A percentile compares a stretch with the other conserved stretches of the same genome.
Evolutionary conservation across 2,329 filamentous ascomycete species (phyloP).

Genomic region (Drechslera avenae): DNA sequence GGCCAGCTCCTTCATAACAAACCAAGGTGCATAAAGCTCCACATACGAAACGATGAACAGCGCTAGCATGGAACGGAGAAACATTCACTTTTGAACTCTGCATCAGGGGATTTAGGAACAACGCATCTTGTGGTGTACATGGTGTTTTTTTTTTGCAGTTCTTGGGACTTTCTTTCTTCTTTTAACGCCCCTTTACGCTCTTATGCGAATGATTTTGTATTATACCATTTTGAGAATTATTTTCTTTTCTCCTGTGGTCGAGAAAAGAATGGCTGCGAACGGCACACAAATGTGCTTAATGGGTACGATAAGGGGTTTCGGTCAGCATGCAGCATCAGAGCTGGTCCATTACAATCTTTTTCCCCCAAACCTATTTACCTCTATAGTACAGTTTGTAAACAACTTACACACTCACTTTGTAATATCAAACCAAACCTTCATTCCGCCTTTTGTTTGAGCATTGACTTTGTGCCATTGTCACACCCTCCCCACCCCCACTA

Average conservation of each 20-base stretch:
- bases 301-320: neutral
- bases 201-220: constrained; percentile 23
- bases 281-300: constrained; percentile 1
- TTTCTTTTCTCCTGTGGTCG: neutral
- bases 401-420: too few species aligned
- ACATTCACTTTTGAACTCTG: constrained; percentile 9
- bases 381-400: too few species aligned
- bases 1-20: constrained; percentile 78
- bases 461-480: too few species aligned
- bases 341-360: neutral
- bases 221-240: constrained; percentile 19
- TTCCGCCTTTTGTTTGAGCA: too few species aligned
- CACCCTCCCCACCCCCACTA: too few species aligned
- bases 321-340: constrained; percentile 2
- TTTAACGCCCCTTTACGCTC: constrained; percentile 17
- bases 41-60: constrained; percentile 6
- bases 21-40: constrained; percentile 55
- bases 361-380: too few species aligned
- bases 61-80: constrained; percentile 13
- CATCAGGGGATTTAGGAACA: neutral
- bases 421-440: too few species aligned
- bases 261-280: neutral
- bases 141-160: neutral
- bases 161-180: neutral
- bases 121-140: constrained; percentile 1